A percentile compares a stretch with the other conserved stretches of the same genome.
phyloP scores from a whole-genome alignment of 306 rosid genomes.

The Echinosophora koreensis region DNA sequence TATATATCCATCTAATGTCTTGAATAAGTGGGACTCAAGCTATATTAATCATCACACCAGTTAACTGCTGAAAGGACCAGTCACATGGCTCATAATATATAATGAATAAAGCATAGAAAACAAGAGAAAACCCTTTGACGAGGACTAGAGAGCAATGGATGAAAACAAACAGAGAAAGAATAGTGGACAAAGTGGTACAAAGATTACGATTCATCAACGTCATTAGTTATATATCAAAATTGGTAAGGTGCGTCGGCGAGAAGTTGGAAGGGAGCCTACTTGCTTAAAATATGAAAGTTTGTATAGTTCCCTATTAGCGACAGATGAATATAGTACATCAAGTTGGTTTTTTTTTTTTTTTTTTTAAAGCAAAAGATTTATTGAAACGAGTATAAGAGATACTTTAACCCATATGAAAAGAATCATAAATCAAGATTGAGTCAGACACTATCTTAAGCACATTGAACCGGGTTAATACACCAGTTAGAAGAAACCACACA shows the following conservation, averaged over 20 bases:
- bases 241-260: too few species aligned
- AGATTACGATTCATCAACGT: constrained; percentile 41
- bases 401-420: too few species aligned
- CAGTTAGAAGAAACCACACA: too few species aligned
- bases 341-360: too few species aligned
- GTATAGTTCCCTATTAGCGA: neutral
- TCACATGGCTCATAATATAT: constrained; percentile 35
- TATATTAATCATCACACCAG: constrained; percentile 21
- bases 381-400: too few species aligned
- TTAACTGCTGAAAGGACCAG: constrained; percentile 43
- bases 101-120: neutral
- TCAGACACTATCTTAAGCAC: too few species aligned
- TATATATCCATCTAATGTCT: constrained; percentile 39
- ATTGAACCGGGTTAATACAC: too few species aligned
- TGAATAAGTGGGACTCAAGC: constrained; percentile 47
- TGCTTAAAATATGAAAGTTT: neutral
- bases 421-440: too few species aligned
- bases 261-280: neutral
- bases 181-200: neutral
- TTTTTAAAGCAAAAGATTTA: too few species aligned
- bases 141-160: constrained; percentile 3
- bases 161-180: neutral
- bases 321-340: too few species aligned
- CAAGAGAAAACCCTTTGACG: neutral
- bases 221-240: constrained; percentile 15